phyloP scores from a whole-genome alignment of 495 filamentous ascomycete genomes.

The Terfezia boudieri region DNA sequence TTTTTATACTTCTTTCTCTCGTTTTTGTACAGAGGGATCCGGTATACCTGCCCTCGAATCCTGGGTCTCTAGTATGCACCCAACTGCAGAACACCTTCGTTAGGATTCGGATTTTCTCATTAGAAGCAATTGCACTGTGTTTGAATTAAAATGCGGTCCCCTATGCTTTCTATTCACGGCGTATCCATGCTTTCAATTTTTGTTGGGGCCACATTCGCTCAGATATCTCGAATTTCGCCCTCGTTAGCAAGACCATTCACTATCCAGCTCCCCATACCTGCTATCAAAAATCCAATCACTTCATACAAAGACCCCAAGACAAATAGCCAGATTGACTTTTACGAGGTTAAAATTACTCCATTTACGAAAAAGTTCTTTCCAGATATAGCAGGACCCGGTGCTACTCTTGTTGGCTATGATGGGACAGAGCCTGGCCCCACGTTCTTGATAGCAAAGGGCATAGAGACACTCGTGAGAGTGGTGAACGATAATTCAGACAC shows the following conservation, averaged over 20 bases:
- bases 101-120: too few relatives aligned
- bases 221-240: neutral
- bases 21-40: too few relatives aligned
- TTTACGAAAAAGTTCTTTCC: constrained; percentile 30
- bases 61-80: too few relatives aligned
- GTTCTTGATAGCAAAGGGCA: constrained; percentile 24
- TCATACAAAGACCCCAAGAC: constrained; percentile 16
- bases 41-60: too few relatives aligned
- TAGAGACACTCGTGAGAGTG: constrained; percentile 30
- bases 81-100: too few relatives aligned
- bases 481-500: constrained; percentile 24
- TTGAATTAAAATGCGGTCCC: too few relatives aligned
- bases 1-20: too few relatives aligned
- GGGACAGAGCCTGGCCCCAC: constrained; percentile 34
- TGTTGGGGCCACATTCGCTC: too few relatives aligned
- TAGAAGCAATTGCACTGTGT: too few relatives aligned
- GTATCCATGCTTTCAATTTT: too few relatives aligned
- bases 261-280: neutral
- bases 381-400: constrained; percentile 15
- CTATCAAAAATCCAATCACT: neutral
- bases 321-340: constrained; percentile 21
- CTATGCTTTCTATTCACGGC: too few relatives aligned
- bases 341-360: constrained; percentile 27
- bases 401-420: constrained; percentile 31
- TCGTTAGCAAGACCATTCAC: neutral